Evolutionary conservation across 306 rosid genomes (phyloP).

Genomic region (Cyamopsis tetragonoloba): DNA sequence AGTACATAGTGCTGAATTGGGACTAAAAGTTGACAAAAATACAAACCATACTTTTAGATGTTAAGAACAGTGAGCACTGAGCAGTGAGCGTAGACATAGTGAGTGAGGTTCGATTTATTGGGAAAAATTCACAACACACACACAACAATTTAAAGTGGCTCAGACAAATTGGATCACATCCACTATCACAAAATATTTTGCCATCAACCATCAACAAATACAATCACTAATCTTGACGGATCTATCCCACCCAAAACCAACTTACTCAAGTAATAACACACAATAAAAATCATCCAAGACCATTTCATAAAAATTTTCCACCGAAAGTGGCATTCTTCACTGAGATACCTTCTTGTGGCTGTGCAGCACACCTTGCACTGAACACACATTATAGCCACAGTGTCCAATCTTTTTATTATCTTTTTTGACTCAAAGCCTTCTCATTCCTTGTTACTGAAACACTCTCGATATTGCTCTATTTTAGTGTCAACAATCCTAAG

Average conservation of each 20-base stretch:
- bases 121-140: neutral
- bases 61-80: neutral
- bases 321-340: neutral
- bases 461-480: too few species aligned
- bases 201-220: neutral
- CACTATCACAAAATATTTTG: neutral
- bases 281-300: neutral
- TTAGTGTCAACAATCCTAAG: too few species aligned
- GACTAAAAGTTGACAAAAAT: constrained; percentile 5
- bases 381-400: neutral
- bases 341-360: neutral
- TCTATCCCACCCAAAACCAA: neutral
- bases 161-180: neutral
- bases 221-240: neutral
- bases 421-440: neutral
- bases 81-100: neutral
- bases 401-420: neutral
- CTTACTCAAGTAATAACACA: neutral
- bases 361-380: neutral
- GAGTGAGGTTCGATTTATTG: neutral
- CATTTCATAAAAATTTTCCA: neutral
- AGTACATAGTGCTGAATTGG: constrained; percentile 8
- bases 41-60: neutral
- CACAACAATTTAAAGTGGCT: neutral
- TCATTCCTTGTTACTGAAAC: neutral